Conservation (phyloP, 345 rosid genomes). For the Aquilaria malaccensis region DNA sequence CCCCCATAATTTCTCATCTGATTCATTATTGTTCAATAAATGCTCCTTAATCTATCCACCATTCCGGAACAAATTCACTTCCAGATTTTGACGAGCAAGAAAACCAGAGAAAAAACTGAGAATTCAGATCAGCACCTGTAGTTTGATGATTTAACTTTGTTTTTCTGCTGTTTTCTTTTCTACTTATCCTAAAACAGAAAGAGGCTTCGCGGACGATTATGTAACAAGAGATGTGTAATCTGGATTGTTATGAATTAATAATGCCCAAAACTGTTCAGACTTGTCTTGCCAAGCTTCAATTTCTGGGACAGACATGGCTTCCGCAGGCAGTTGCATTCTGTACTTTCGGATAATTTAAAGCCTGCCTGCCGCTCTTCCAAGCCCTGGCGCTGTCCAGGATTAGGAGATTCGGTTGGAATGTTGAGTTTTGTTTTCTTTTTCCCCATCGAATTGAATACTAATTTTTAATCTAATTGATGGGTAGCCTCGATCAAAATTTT, state of each 20-base stretch:
- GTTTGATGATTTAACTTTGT: background rate
- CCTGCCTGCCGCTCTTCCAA: no score
- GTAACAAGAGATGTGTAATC: no score
- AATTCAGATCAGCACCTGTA: background rate
- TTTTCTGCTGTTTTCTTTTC: background rate
- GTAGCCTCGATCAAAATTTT: no score
- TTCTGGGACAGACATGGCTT: background rate
- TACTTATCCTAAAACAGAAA: background rate
- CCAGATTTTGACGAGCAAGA: constrained; percentile 1
- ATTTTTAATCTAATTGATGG: no score
- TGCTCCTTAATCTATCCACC: constrained; percentile 1
- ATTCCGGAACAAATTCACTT: background rate
- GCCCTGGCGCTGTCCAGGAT: no score
- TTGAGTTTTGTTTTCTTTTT: no score
- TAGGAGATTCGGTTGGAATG: no score
- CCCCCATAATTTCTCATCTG: background rate
- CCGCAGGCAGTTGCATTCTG: background rate
- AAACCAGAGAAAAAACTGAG: background rate
- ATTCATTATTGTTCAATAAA: background rate
- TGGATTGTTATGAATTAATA: background rate
- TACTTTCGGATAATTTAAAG: background rate
- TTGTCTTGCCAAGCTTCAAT: background rate
- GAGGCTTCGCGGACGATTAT: no score
- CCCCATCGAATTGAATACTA: no score
- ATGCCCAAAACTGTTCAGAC: background rate